Percentiles rank a stretch among this genome's conserved stretches.
phyloP scores from a whole-genome alignment of 2,329 filamentous ascomycete species.

The Didymosphaeria variabile region DNA sequence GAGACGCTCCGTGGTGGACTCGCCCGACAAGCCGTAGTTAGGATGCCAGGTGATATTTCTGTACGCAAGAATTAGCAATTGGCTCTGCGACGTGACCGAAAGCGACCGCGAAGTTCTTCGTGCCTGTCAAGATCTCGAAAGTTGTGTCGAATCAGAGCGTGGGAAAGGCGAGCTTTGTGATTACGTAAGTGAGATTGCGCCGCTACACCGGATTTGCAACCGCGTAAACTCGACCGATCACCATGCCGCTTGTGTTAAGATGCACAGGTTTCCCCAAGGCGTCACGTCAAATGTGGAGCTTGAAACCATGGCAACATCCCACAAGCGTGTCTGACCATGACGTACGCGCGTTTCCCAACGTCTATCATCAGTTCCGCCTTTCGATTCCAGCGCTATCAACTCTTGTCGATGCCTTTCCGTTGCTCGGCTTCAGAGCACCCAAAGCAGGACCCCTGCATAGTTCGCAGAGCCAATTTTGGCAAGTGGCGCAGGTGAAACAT shows the following conservation, averaged over 20 bases:
- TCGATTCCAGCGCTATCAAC: not conserved
- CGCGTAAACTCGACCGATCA: slow-evolving; percentile 1
- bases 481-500: slow-evolving; percentile 12
- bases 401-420: not conserved
- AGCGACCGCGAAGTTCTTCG: not conserved
- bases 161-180: not conserved
- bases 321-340: slow-evolving; percentile 10
- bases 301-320: slow-evolving; percentile 21
- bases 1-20: not conserved
- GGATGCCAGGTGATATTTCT: not conserved
- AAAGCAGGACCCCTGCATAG: not conserved
- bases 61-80: not conserved
- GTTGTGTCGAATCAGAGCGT: not conserved
- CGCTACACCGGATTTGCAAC: slow-evolving; percentile 10
- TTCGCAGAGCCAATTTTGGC: slow-evolving; percentile 6
- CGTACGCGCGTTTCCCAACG: not conserved
- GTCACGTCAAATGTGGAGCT: slow-evolving; percentile 3
- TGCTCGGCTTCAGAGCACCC: not conserved
- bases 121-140: slow-evolving; percentile 13
- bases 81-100: not conserved
- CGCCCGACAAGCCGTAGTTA: not conserved
- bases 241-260: not conserved
- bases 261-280: not conserved
- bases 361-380: not conserved
- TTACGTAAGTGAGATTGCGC: not conserved